Conservation (phyloP, 1,284 basidiomycete species). For the Leccinum insigne region DNA sequence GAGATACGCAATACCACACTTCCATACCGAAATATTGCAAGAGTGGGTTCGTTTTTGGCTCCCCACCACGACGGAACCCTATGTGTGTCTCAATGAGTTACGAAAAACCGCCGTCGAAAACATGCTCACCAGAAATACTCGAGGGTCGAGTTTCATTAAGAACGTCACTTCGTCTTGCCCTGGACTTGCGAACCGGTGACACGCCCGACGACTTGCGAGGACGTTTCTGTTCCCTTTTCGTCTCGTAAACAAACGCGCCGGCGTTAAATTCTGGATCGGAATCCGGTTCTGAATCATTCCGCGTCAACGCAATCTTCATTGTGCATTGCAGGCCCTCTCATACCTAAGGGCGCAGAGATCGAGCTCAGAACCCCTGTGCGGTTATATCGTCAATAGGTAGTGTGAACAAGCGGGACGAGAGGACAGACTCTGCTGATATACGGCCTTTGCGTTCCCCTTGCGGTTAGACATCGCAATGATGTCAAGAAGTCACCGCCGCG, state of each 20-base stretch:
- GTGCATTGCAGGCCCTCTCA: background rate
- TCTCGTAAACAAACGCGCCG: constrained; percentile 41
- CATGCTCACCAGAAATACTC: constrained; percentile 15
- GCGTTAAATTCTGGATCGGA: constrained; percentile 59
- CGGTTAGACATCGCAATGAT: background rate
- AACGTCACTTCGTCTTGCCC: constrained; percentile 11
- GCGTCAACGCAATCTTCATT: background rate
- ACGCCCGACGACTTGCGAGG: constrained; percentile 13
- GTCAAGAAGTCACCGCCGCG: constrained; percentile 6
- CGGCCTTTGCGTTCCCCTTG: constrained; percentile 2
- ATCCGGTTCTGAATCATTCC: constrained; percentile 35
- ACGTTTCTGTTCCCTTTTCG: constrained; percentile 33
- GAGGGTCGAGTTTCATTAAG: constrained; percentile 6
- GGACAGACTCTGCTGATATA: constrained; percentile 25
- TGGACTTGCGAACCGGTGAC: constrained; percentile 19
- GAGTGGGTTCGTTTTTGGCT: constrained; percentile 29
- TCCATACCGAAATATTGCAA: constrained; percentile 31
- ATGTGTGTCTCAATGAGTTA: background rate
- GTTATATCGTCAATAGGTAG: constrained; percentile 2
- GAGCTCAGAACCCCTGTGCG: constrained; percentile 25
- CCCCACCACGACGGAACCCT: constrained; percentile 2
- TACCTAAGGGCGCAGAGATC: constrained; percentile 33
- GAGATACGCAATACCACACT: background rate
- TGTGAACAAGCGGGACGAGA: background rate
- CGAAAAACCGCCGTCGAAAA: background rate